A percentile compares a stretch with the other conserved stretches of the same genome.
Conservation (phyloP, 1,284 basidiomycete genomes). For the Trametes sp. region DNA sequence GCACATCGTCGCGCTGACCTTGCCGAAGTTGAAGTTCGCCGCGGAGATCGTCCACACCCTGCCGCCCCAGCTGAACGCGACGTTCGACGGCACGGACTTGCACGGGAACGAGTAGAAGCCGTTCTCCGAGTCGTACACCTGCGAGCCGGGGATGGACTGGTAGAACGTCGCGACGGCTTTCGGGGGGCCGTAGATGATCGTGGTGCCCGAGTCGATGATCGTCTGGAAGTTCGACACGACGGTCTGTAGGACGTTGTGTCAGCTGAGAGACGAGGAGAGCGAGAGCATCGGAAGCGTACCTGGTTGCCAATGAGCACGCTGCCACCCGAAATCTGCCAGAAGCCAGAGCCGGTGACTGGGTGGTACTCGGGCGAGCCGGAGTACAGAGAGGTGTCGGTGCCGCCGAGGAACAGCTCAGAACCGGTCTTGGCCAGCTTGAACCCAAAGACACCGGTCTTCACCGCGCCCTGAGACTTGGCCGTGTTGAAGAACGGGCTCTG, state of each 20-base stretch:
- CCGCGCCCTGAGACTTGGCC: constrained; percentile 22
- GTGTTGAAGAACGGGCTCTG: constrained; percentile 31
- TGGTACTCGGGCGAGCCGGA: constrained; percentile 49
- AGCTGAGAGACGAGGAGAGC: constrained; percentile 4
- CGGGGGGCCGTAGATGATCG: constrained; percentile 59
- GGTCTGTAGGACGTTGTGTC: constrained; percentile 31
- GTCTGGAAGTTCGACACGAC: constrained; percentile 17
- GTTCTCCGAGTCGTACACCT: constrained; percentile 35
- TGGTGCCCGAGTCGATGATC: constrained; percentile 56
- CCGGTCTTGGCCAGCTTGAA: constrained; percentile 55
- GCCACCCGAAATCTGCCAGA: constrained; percentile 38
- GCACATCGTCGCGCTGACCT: constrained; percentile 29
- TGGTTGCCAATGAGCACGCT: constrained; percentile 32
- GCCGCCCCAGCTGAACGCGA: constrained; percentile 44
- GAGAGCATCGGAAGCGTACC: constrained; percentile 4
- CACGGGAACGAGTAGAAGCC: constrained; percentile 44
- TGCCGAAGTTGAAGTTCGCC: constrained; percentile 41
- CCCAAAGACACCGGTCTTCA: constrained; percentile 42
- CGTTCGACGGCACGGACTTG: constrained; percentile 28
- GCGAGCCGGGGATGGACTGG: constrained; percentile 49
- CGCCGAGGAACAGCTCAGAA: constrained; percentile 61
- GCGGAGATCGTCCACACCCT: constrained; percentile 39
- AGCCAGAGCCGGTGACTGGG: constrained; percentile 37
- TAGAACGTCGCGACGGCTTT: constrained; percentile 53
- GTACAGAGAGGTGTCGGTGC: constrained; percentile 48